Base-by-base conservation (phyloP, 2,329 filamentous ascomycete species). In the Hortaea werneckii region DNA sequence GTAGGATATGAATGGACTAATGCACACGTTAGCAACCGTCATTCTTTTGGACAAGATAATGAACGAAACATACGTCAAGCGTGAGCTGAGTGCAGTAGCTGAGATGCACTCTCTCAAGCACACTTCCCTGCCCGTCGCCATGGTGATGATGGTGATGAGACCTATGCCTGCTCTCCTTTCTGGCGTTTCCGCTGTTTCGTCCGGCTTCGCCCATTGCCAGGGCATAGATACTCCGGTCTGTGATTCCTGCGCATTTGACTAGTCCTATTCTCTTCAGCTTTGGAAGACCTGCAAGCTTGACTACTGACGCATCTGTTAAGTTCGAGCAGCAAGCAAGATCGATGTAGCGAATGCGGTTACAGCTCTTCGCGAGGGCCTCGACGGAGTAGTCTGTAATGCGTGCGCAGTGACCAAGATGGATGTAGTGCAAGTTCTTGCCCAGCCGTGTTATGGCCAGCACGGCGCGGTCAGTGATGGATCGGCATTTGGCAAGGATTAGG, bases 281-380 rank as follows among this genome's bases (percentile, higher is more conserved):
- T 3, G 92, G 92, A 5, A 98, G 75, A 10, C 79, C 79, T 5
- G 92, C 89, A 34, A 98, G 73, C 52, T 87, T 83, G 51, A 78
- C 83, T 11, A 98, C 84, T 20, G 89, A 95, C 8, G 77, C 75
- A 57, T 98, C 92, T 0, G 92, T 96, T 50, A 98, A 72, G 56
- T 87, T 82, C 10, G 78, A 79, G 66, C 92, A 98, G 69, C 92
- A 96, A n/a, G 92, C 92, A 38, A 98, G 72, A 62, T 98, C 92
- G 53, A 98, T 98, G 64, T 98, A 98, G 45, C 92, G 79, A 54
- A 98, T 96, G 26, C 92, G 80, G 59, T 90, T 96, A 72, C 92
- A 98, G 44, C 74, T 74, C 54, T 83, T 82, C 35, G 95, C 87
- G 29, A 98, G 74, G 45, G 81, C 82, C 57, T 85, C 85, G 12